Conservation (phyloP, 1,139 yeast genomes). For the Kodamaea ohmeri region DNA sequence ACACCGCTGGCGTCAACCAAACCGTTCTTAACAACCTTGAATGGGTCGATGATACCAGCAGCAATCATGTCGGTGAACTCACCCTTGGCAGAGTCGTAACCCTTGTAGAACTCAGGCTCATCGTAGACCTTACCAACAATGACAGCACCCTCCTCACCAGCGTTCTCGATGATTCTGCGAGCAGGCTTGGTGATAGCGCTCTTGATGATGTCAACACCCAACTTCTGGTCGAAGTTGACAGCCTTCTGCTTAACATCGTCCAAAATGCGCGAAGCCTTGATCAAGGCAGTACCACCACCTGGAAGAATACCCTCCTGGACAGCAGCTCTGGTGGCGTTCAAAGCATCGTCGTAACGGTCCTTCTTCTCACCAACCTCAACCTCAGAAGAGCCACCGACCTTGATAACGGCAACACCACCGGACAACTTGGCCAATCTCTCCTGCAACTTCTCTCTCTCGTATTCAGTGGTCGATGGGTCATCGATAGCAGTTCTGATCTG, state of each 20-base stretch:
- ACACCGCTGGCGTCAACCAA: conserved; percentile 97
- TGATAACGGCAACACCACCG: conserved; percentile 98
- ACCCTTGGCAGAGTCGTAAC: conserved; percentile 93
- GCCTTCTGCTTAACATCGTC: conserved; percentile 65
- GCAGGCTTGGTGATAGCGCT: conserved; percentile 98
- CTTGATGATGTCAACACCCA: conserved; percentile 94
- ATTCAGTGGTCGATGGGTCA: conserved; percentile 80
- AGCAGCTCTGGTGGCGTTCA: conserved; percentile 99
- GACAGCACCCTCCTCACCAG: conserved; percentile 98
- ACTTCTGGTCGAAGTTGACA: conserved; percentile 93
- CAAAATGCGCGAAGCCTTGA: conserved; percentile 86
- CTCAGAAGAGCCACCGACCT: conserved; percentile 98
- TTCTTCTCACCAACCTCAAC: conserved; percentile 99
- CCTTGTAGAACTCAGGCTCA: conserved; percentile 83
- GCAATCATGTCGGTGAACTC: conserved; percentile 95
- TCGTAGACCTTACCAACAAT: conserved; percentile 93
- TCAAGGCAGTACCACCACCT: conserved; percentile 99
- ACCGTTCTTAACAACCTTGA: conserved; percentile 98
- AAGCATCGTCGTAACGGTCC: conserved; percentile 98
- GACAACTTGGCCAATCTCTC: conserved; percentile 98
- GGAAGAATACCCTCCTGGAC: conserved; percentile 99
- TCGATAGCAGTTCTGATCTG: conserved; percentile 86
- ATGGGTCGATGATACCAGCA: conserved; percentile 98
- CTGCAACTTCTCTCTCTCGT: conserved; percentile 96
- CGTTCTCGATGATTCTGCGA: conserved; percentile 93